Percentiles rank a stretch among this genome's conserved stretches.
Conservation (phyloP, 2,329 filamentous ascomycete species). For the Rhinocladiella mackenziei region DNA sequence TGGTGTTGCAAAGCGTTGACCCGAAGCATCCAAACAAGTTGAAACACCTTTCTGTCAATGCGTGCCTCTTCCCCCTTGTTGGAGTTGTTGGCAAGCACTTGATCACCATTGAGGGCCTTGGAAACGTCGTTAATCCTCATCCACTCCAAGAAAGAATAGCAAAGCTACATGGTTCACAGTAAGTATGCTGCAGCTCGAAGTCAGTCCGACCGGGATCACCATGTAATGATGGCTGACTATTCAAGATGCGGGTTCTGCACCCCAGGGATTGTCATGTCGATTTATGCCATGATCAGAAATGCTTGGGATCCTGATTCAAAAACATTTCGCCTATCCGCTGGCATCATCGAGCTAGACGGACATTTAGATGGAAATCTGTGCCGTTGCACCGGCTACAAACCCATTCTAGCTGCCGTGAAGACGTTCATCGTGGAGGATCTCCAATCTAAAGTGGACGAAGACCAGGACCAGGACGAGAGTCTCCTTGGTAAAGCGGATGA, state of each 20-base stretch:
- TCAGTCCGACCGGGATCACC: too few species aligned
- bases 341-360: constrained; percentile 82
- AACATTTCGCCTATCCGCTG: constrained; percentile 57
- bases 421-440: constrained; percentile 68
- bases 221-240: too few species aligned
- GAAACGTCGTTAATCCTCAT: constrained; percentile 79
- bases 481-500: too few species aligned
- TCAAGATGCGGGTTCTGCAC: constrained; percentile 97
- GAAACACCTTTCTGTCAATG: constrained; percentile 95
- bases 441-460: constrained; percentile 55
- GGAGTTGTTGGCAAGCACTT: constrained; percentile 97
- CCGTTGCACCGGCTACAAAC: constrained; percentile 89
- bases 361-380: constrained; percentile 96
- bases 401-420: constrained; percentile 89
- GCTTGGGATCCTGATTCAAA: too few species aligned
- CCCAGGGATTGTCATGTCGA: constrained; percentile 93
- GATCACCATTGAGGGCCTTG: constrained; percentile 95
- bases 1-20: constrained; percentile 87
- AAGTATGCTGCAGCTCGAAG: too few species aligned
- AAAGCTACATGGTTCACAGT: constrained; percentile 84
- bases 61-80: constrained; percentile 85
- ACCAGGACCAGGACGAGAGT: too few species aligned
- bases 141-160: constrained; percentile 88
- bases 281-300: constrained; percentile 89
- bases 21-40: constrained; percentile 86